Evolutionary conservation across 2,329 filamentous ascomycete genomes (phyloP), one percentile per base, ranked within the genome.

Genomic region (Diaporthe humulicola): DNA sequence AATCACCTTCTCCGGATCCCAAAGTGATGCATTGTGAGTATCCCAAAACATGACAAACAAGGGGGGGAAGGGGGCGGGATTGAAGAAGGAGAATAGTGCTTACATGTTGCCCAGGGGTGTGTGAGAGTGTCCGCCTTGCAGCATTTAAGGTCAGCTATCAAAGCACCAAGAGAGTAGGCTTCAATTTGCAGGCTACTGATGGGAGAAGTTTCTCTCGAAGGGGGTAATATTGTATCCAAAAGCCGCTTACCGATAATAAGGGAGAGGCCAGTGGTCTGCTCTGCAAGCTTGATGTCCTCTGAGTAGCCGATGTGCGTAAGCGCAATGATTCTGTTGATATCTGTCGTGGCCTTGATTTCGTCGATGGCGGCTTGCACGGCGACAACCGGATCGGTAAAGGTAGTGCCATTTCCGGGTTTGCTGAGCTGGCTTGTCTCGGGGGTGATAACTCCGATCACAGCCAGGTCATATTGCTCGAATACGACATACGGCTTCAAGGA

Each of bases 251-350:
- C 90, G 82, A 93, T 91, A 82, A 93, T 93, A 58, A 93, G 86
- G n/a, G 91, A 88, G n/a, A 93, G 85, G 14, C 91, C 91, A 17
- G 87, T 88, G 0, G 90, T 93, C 75, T 88, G 84, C 77, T 87
- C 82, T 2, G 91, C 91, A 15, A 93, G 87, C 72, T 88, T 85
- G 80, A 91, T 86, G 80, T 93, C 92, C 69, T 90, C 86, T 0
- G 92, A 89, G 79, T 92, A 93, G 28, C 91, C 92, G 72, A 93
- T 91, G 79, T 93, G 91, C 2, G 91, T 93, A 75, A 93, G 88
- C 56, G 91, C 91, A 0, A 90, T 90, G 76, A 93, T 92, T 74
- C 91, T 88, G 56, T 87, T 91, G 81, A 93, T 89, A 75, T 92
- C 88, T 19, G 90, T 92, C 5, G 87, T 91, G 71, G 87, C 84